Evolutionary conservation across 2,329 filamentous ascomycete genomes (phyloP).

Genomic region (Anthostomella pinea): DNA sequence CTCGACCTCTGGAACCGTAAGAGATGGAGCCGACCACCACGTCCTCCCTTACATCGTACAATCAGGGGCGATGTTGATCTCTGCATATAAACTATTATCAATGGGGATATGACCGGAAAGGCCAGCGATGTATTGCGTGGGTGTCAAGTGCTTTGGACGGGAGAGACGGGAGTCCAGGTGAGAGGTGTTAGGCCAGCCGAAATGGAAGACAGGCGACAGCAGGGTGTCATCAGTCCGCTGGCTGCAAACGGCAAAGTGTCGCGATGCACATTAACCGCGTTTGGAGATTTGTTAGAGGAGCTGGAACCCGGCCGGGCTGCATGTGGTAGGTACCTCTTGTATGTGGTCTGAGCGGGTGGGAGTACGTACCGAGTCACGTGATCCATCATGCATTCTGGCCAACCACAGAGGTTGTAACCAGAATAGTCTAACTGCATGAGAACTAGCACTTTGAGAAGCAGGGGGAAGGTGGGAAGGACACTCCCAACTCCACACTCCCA

Average conservation of each 20-base stretch:
- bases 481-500: constrained; percentile 14
- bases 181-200: neutral
- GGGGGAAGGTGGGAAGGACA: constrained; percentile 16
- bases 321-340: constrained; percentile 2
- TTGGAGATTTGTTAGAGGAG: constrained; percentile 3
- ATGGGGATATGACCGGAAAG: neutral
- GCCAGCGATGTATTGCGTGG: neutral
- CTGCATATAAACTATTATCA: neutral
- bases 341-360: no score
- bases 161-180: neutral
- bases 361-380: constrained; percentile 16
- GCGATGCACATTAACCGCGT: constrained; percentile 1
- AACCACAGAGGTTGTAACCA: constrained; percentile 3
- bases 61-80: no score
- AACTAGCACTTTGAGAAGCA: constrained; percentile 6
- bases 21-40: no score
- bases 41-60: no score
- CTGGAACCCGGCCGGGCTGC: constrained; percentile 8
- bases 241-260: constrained; percentile 3
- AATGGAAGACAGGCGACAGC: no score
- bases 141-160: neutral
- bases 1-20: no score
- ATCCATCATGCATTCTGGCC: neutral
- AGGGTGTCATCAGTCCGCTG: no score
- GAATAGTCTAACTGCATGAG: constrained; percentile 4